These are phyloP conservation scores for Arachis monticola DNA, from an alignment of 331 rosid genomes.

Conservation along the genomic window DNA sequence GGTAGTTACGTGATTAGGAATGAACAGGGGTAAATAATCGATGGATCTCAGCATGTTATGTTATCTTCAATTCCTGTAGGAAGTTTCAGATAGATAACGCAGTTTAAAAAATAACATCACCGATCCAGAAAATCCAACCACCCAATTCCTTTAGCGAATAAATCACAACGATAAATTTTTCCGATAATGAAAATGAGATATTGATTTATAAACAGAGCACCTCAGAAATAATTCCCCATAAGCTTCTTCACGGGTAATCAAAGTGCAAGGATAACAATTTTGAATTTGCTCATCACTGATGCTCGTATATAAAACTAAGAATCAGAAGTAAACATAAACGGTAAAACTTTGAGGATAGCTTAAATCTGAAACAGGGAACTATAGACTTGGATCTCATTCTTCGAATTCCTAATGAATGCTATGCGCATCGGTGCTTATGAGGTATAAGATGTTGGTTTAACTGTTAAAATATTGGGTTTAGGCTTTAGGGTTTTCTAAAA, in stretches of 20 bases:
- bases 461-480: neutral
- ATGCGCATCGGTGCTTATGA: neutral
- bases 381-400: neutral
- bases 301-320: slow-evolving; percentile 32
- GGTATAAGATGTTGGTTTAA: neutral
- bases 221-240: slow-evolving; percentile 70
- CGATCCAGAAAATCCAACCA: slow-evolving; percentile 38
- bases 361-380: neutral
- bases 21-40: neutral
- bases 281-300: slow-evolving; percentile 62
- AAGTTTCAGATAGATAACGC: slow-evolving; percentile 82
- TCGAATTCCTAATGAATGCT: neutral
- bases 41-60: slow-evolving; percentile 51
- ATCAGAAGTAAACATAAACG: neutral
- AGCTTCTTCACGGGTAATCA: slow-evolving; percentile 71
- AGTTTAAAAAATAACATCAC: slow-evolving; percentile 55
- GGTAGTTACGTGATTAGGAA: neutral
- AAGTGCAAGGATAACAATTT: slow-evolving; percentile 82
- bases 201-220: slow-evolving; percentile 41
- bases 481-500: neutral
- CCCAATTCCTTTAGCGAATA: neutral
- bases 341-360: neutral
- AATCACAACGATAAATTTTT: neutral
- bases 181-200: neutral
- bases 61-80: slow-evolving; percentile 60